Percentiles rank a stretch among this genome's conserved stretches.
Conservation (phyloP, 805 yeast genomes). For the Wickerhamomyces kurtzmanii region DNA sequence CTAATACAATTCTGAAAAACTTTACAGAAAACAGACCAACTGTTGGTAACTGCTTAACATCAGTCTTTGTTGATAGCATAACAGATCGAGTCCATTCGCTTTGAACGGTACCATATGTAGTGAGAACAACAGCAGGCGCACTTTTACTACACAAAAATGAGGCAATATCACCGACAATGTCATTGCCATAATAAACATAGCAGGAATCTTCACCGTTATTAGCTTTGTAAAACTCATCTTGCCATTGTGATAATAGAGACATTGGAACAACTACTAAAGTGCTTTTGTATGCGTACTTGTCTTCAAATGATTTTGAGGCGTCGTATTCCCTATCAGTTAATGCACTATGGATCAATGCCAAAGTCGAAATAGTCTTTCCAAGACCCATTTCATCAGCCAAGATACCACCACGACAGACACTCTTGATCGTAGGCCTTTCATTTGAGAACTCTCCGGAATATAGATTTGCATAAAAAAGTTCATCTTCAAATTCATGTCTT, state of each 20-base stretch:
- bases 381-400: constrained; percentile 96
- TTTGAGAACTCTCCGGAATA: constrained; percentile 73
- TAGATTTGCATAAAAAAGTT: constrained; percentile 62
- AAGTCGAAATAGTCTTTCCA: constrained; percentile 83
- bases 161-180: constrained; percentile 41
- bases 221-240: constrained; percentile 60
- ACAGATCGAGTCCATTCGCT: constrained; percentile 55
- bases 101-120: constrained; percentile 82
- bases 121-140: constrained; percentile 64
- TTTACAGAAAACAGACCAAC: constrained; percentile 62
- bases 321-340: constrained; percentile 35
- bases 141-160: constrained; percentile 29
- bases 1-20: constrained; percentile 70
- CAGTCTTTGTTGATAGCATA: constrained; percentile 11
- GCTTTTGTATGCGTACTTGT: constrained; percentile 53
- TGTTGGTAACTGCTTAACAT: constrained; percentile 12
- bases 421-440: constrained; percentile 53
- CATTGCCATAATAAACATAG: constrained; percentile 70
- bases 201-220: constrained; percentile 36
- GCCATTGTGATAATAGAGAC: constrained; percentile 91
- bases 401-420: constrained; percentile 70
- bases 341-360: constrained; percentile 60
- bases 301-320: neutral
- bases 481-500: constrained; percentile 6
- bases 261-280: constrained; percentile 83